Evolutionary conservation across 768 basidiomycete genomes (phyloP).

Genomic region (Mycena epipterygia): DNA sequence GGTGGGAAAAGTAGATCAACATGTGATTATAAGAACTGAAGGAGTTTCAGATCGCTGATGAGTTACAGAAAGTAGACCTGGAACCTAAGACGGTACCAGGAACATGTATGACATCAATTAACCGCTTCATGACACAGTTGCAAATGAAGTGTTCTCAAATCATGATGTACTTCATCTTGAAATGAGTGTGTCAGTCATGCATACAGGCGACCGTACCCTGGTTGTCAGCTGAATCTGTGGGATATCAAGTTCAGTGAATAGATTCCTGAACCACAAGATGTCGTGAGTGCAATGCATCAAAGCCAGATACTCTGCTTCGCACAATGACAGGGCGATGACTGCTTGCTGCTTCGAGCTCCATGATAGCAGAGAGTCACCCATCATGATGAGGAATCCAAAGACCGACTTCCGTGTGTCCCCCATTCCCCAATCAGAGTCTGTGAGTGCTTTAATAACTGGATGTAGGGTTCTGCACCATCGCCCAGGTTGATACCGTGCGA

Average conservation of each 20-base stretch:
- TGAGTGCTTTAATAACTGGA: conserved; percentile 26
- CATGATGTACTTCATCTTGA: conserved; percentile 47
- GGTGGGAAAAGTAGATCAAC: too few relatives aligned
- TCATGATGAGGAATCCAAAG: conserved; percentile 47
- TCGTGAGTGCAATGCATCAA: conserved; percentile 10
- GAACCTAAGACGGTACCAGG: too few relatives aligned
- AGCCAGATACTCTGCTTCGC: conserved; percentile 43
- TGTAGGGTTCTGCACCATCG: conserved; percentile 1
- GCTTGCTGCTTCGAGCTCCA: too few relatives aligned
- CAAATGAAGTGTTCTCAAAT: conserved; percentile 44
- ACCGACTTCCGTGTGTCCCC: conserved; percentile 39
- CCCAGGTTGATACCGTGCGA: conserved; percentile 21
- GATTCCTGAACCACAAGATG: conserved; percentile 17
- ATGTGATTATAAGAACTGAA: too few relatives aligned
- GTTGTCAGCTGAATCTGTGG: conserved; percentile 31
- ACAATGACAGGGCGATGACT: conserved; percentile 48
- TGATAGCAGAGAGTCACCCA: conserved; percentile 41
- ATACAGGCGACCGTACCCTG: conserved; percentile 35
- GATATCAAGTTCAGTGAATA: conserved; percentile 37
- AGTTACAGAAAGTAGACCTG: too few relatives aligned
- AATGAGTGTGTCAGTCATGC: conserved; percentile 42
- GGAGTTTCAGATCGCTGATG: too few relatives aligned
- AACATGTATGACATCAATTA: conserved; percentile 36
- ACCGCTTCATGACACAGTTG: conserved; percentile 28
- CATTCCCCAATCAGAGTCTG: conserved; percentile 36